These are phyloP conservation scores for Coemansia sp. DNA, from an alignment of 192 early-diverging fungal genomes.

Conservation along the genomic window DNA sequence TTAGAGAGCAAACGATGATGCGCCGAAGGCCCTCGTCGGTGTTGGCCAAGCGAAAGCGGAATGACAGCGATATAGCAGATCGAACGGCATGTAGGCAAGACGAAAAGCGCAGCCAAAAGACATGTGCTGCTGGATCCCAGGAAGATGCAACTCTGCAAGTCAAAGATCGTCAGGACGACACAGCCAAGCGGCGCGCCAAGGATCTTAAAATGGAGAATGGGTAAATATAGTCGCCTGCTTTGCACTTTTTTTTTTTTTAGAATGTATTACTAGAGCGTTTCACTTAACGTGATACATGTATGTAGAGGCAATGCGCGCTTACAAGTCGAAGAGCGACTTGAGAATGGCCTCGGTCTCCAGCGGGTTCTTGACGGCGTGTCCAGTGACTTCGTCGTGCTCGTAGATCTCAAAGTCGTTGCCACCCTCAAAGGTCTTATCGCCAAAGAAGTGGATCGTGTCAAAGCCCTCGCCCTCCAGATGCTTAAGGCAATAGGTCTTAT, in stretches of 20 bases:
- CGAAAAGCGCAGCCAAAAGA: neutral
- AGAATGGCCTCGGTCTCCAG: slow-evolving; percentile 83
- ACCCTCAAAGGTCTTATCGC: slow-evolving; percentile 96
- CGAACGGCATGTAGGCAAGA: neutral
- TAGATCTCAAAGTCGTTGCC: slow-evolving; percentile 99
- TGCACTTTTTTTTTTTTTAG: neutral
- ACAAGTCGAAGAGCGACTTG: slow-evolving; percentile 72
- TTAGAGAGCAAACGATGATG: slow-evolving; percentile 28
- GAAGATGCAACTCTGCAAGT: neutral
- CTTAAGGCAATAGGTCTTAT: slow-evolving; percentile 97
- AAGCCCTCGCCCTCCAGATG: slow-evolving; percentile 89
- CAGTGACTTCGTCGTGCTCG: slow-evolving; percentile 73
- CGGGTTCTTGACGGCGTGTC: slow-evolving; percentile 86
- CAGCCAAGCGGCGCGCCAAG: neutral
- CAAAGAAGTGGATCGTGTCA: slow-evolving; percentile 95
- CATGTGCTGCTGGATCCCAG: neutral
- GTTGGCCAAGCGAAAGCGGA: slow-evolving; percentile 17
- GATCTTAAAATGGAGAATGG: neutral
- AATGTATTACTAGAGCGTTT: neutral
- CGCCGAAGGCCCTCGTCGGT: slow-evolving; percentile 8
- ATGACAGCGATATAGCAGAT: neutral
- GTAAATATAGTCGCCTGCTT: neutral
- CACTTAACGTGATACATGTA: neutral
- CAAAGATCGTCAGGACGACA: neutral
- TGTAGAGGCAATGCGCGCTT: neutral